Percentiles rank a stretch among this genome's conserved stretches.
phyloP scores from a whole-genome alignment of 441 rosid genomes.

The Populus hybrid region DNA sequence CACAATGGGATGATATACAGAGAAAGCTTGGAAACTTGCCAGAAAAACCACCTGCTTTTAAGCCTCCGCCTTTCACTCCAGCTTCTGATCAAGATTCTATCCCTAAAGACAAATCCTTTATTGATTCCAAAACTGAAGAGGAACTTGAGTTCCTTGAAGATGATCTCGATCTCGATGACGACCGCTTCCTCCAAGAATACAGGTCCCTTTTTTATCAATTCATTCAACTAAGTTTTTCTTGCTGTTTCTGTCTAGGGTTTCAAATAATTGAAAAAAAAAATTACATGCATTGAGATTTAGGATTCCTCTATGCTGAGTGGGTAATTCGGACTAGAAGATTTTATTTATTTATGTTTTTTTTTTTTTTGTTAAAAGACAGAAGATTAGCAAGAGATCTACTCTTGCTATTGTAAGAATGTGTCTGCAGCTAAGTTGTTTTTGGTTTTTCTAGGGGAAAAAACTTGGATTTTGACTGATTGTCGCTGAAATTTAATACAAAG shows the following conservation, averaged over 20 bases:
- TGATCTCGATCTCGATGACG: constrained; percentile 64
- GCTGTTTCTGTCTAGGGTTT: not conserved
- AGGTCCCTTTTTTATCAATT: constrained; percentile 37
- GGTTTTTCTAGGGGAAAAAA: too few relatives aligned
- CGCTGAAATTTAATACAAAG: not conserved
- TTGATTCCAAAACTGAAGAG: constrained; percentile 68
- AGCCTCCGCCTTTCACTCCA: constrained; percentile 82
- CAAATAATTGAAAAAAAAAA: not conserved
- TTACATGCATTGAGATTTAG: too few relatives aligned
- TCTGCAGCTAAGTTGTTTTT: too few relatives aligned
- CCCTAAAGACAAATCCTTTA: constrained; percentile 79
- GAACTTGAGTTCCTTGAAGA: constrained; percentile 90
- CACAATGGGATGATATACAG: constrained; percentile 99
- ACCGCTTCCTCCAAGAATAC: constrained; percentile 93
- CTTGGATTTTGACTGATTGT: too few relatives aligned
- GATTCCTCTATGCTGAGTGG: too few relatives aligned
- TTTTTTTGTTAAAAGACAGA: too few relatives aligned
- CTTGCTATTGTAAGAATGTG: too few relatives aligned
- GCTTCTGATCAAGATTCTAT: constrained; percentile 57
- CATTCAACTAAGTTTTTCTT: not conserved
- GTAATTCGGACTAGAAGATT: too few relatives aligned
- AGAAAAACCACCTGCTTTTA: constrained; percentile 73
- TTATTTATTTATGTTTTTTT: too few relatives aligned
- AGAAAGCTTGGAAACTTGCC: constrained; percentile 96
- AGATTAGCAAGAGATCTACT: too few relatives aligned